Evolutionary conservation across 2,329 filamentous ascomycete genomes (phyloP), one percentile per base, ranked within the genome.

Genomic region (Cladophialophora exuberans): DNA sequence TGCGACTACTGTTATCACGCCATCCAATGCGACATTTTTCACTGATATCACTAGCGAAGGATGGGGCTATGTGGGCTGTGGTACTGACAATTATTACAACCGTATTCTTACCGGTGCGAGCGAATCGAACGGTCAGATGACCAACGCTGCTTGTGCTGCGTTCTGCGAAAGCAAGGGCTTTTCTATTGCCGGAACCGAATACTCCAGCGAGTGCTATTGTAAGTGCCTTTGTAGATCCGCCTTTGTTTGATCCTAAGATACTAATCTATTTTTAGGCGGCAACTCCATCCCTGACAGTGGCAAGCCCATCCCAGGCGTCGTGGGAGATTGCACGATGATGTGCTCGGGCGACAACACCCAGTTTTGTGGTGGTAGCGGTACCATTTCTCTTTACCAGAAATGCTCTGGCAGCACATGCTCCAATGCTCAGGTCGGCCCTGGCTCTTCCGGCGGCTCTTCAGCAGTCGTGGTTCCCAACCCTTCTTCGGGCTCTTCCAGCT

Each of bases 31-130:
- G 78, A 70, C 72, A 20, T 69, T 70, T 57, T 77, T 73, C 59
- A 72, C 69, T 17, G 71, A 79, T 46, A 67, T 78, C 22, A 77
- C 76, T 2, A 72, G 79, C 39, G 73, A 74, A 49, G 74, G 77
- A 41, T 89, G 84, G 75, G 72, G 74, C 38, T 79, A 83, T 60
- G 67, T 80, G n/a, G 86, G 86, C 52, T 89, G 86, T 72, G 86
- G 80, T 64, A 67, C 66, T 6, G 78, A 80, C 61, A 64, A 68
- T 31, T 64, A 71, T 52, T 61, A 61, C 54, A 59, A 59, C 35
- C 75, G 76, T 47, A 74, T 75, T 11, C 59, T 70, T 23, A 60
- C 60, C n/a, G 65, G 57, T 25, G 57, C 61, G 22, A 64, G 46
- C 56, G 56, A 60, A 47, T 58, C 55, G 26, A 54, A 62, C 22